phyloP scores from a whole-genome alignment of 2,329 filamentous ascomycete species.

The Calonectria pauciramosa region DNA sequence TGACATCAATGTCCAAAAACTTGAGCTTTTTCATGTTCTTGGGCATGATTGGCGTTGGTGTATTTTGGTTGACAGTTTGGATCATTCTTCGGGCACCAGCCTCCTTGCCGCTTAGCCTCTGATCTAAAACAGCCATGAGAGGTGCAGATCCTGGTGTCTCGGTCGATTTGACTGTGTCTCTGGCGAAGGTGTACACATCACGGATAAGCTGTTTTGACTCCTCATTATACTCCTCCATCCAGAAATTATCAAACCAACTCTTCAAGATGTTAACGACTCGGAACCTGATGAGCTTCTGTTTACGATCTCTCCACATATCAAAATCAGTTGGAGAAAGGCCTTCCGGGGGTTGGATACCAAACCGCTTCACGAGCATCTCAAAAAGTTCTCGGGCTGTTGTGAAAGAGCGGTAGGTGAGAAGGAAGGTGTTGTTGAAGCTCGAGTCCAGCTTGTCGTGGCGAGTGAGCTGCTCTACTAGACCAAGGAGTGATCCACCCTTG shows the following conservation, averaged over 20 bases:
- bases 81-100: conserved; percentile 88
- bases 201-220: conserved; percentile 88
- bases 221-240: conserved; percentile 95
- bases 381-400: conserved; percentile 92
- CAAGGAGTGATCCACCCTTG: conserved; percentile 90
- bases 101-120: conserved; percentile 89
- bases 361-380: conserved; percentile 90
- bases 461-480: conserved; percentile 93
- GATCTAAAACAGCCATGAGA: conserved; percentile 88
- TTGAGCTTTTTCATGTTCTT: conserved; percentile 99
- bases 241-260: conserved; percentile 98
- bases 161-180: conserved; percentile 91
- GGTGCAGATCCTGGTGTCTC: conserved; percentile 91
- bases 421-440: conserved; percentile 97
- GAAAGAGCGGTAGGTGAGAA: conserved; percentile 96
- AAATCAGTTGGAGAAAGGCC: conserved; percentile 82
- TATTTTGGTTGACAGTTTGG: conserved; percentile 85
- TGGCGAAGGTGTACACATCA: conserved; percentile 90
- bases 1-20: conserved; percentile 95
- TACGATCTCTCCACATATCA: conserved; percentile 90
- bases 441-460: conserved; percentile 96
- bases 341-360: conserved; percentile 91
- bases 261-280: conserved; percentile 98
- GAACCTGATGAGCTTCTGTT: conserved; percentile 96
- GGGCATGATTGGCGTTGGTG: conserved; percentile 90